Base-by-base conservation (phyloP, 768 basidiomycete species). In the Leccinum arenicola region DNA sequence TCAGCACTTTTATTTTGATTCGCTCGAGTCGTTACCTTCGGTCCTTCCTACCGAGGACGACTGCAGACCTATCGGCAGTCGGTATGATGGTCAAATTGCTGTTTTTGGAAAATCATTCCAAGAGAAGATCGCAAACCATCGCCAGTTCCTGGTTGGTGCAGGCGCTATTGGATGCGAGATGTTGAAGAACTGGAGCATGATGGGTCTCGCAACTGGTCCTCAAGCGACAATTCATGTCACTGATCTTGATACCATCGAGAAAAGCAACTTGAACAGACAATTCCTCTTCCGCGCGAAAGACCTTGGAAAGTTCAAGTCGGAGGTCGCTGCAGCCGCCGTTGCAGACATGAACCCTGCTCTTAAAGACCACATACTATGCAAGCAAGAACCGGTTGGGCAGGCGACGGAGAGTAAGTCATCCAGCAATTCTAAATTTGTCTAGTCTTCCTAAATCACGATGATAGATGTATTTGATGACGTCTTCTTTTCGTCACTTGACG, bases 171-270 rank as follows among this genome's bases (percentile, higher is more conserved):
- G 97, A 19, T 99, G 97, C 70, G 97, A 99, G 77, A 98, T 98
- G 97, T 77, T 99, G 68, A 99, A 99, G 81, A 99, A 98, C 75
- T 99, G 97, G 97, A 91, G 92, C 64, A 91, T 98, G 93, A 96
- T 98, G 82, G 97, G 97, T 61, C 78, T 99, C 50, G 95, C 84
- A 7, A 83, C 88, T 31, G 92, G 92, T 11, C 78, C 83, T 15
- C 80, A 86, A 45, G 97, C 92, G 10, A 76, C 81, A 54, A 91
- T 99, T 57, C 87, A 95, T 66, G 93, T 98, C 57, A 98, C 97
- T 6, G 97, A 99, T 74, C 75, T 99, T 67, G 97, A 99, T 74
- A 98, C 95, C 31, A 99, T 99, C 71, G 97, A 99, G 79, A 99
- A 99, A 84, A 95, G 92, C 67, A 99, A 99, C 74, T 76, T 99